Base-by-base conservation (phyloP, 345 rosid species). In the Eucalyptus regnans region DNA sequence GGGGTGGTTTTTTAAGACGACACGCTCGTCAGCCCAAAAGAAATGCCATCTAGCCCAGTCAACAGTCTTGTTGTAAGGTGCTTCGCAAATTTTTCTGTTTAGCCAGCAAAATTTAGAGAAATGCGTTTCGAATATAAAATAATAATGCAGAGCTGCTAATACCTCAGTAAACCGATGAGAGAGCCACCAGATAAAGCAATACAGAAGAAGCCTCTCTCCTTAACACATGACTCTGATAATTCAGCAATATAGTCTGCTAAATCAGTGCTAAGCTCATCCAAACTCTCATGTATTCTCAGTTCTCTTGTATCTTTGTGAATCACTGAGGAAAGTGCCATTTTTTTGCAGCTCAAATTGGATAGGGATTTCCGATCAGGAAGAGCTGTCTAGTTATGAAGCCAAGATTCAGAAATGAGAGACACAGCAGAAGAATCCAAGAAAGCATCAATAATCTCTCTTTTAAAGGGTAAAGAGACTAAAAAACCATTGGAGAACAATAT, bases 21-120 rank as follows among this genome's bases (percentile, higher is more conserved):
- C 97, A 7, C 96, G 94, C 91, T 97, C 99, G 68, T 96, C 98
- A 11, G 93, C 97, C 99, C 97, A 97, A 88, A 97, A 95, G 87
- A 97, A 91, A 87, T 95, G 94, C 97, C 99, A 96, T 91, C 95
- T 96, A 33, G 92, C 92, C 99, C 99, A 97, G 88, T 97, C 98
- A 49, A 97, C 95, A n/a, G 96, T 97, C 94, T 92, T 95, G 96
- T 90, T 91, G 91, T 95, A 96, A 89, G 99, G 98, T 87, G 96
- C 93, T 93, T 95, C 97, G 87, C 94, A 94, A 54, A 96, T 93
- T 93, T 95, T 96, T 88, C 99, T 96, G 96, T 90, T 56, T 23
- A 31, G 62, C 88, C 79, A 90, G 89, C 86, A 87, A 87, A 90
- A 86, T 88, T 48, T 86, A 62, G 87, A 86, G 62, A 91, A 91